phyloP scores from a whole-genome alignment of 1,139 yeast genomes.

The Debaryomyces coudertii region DNA sequence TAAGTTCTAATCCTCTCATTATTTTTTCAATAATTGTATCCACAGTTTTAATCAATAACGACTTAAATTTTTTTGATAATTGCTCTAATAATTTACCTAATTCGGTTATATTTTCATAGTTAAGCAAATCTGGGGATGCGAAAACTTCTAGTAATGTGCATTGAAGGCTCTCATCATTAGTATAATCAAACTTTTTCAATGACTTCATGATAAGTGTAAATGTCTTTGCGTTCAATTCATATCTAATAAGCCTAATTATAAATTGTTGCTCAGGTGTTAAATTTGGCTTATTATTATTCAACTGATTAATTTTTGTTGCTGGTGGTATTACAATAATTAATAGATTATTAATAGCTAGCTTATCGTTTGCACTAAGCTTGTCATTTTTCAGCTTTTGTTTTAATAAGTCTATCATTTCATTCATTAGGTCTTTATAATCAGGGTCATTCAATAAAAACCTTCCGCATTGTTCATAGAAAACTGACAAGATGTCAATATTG shows the following conservation, averaged over 20 bases:
- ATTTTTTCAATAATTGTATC: conserved; percentile 72
- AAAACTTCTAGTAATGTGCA: conserved; percentile 54
- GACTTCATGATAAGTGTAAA: conserved; percentile 38
- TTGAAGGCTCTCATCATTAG: conserved; percentile 39
- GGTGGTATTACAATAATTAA: conserved; percentile 67
- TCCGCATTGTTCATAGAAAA: conserved; percentile 77
- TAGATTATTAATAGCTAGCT: conserved; percentile 63
- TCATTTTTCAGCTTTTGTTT: conserved; percentile 54
- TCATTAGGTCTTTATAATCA: conserved; percentile 62
- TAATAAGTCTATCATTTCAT: conserved; percentile 62
- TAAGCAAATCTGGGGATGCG: conserved; percentile 62
- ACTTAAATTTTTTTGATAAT: conserved; percentile 36
- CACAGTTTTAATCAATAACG: conserved; percentile 48
- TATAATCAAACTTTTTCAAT: conserved; percentile 52
- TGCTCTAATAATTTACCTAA: conserved; percentile 54
- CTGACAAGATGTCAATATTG: conserved; percentile 66
- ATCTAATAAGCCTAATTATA: conserved; percentile 50
- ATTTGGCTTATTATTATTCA: conserved; percentile 18
- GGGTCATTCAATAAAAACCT: conserved; percentile 63
- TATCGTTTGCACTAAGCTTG: conserved; percentile 56
- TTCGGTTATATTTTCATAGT: conserved; percentile 54
- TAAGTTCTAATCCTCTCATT: conserved; percentile 65
- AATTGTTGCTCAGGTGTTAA: conserved; percentile 51
- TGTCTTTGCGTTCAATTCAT: conserved; percentile 50
- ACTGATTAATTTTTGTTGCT: conserved; percentile 29